phyloP scores from a whole-genome alignment of 192 early-diverging fungal genomes.

The Geranomyces variabilis region DNA sequence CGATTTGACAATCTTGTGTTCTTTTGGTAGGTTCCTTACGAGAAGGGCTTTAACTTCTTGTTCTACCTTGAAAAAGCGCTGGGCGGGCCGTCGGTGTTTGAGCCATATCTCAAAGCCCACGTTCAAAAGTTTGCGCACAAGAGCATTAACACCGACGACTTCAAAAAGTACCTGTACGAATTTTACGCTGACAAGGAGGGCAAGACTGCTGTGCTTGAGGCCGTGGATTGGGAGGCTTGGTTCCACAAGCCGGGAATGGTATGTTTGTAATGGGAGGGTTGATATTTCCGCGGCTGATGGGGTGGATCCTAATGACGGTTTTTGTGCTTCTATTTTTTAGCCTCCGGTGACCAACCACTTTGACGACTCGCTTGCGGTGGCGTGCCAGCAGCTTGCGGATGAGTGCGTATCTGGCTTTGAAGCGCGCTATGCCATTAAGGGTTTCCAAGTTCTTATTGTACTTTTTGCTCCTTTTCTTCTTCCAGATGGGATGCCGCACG shows the following conservation, averaged over 20 bases:
- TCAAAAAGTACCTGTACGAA: slow-evolving; percentile 78
- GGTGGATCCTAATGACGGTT: too few relatives aligned
- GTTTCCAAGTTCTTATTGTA: too few relatives aligned
- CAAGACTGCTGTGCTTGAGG: slow-evolving; percentile 72
- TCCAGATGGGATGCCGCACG: slow-evolving; percentile 42
- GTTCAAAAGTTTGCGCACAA: slow-evolving; percentile 82
- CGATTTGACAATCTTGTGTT: background rate
- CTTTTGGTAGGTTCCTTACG: slow-evolving; percentile 53
- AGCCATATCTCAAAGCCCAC: slow-evolving; percentile 49
- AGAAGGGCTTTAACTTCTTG: slow-evolving; percentile 95
- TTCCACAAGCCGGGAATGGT: slow-evolving; percentile 85
- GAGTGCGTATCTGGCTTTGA: slow-evolving; percentile 29
- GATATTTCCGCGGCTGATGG: too few relatives aligned
- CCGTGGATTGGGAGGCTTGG: slow-evolving; percentile 93
- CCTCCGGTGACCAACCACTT: slow-evolving; percentile 84
- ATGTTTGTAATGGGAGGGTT: slow-evolving; percentile 31
- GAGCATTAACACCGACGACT: slow-evolving; percentile 87
- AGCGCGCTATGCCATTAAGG: too few relatives aligned
- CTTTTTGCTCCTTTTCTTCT: background rate
- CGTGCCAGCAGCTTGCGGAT: slow-evolving; percentile 77
- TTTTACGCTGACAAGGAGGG: slow-evolving; percentile 73
- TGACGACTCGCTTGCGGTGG: slow-evolving; percentile 82
- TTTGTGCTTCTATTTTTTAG: slow-evolving; percentile 34
- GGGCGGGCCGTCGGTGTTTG: slow-evolving; percentile 82
- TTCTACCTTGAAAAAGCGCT: slow-evolving; percentile 89